These are phyloP conservation scores for Lanmaoa rubissima DNA, from an alignment of 768 basidiomycete genomes.

Conservation along the genomic window DNA sequence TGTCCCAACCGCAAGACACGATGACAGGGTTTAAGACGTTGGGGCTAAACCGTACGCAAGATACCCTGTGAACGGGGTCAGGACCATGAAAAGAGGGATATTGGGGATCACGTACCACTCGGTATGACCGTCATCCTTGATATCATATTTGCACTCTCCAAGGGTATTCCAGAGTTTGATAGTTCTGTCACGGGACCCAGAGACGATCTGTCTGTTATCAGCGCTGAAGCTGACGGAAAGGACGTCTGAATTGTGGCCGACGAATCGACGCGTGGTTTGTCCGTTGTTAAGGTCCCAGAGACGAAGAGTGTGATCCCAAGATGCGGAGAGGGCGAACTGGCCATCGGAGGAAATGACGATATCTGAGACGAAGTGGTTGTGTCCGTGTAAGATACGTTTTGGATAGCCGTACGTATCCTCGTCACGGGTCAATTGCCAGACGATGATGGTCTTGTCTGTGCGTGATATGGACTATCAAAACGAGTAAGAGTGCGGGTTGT, in stretches of 20 bases:
- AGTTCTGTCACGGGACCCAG: slow-evolving; percentile 91
- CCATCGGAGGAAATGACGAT: slow-evolving; percentile 99
- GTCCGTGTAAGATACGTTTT: slow-evolving; percentile 95
- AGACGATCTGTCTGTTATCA: slow-evolving; percentile 99
- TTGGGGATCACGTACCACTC: slow-evolving; percentile 65
- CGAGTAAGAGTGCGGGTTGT: slow-evolving; percentile 6
- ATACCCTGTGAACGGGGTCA: slow-evolving; percentile 63
- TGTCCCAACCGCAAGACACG: slow-evolving; percentile 99
- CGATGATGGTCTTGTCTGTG: slow-evolving; percentile 99
- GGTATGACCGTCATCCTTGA: slow-evolving; percentile 96
- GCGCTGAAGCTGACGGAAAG: slow-evolving; percentile 99
- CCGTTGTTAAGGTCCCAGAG: slow-evolving; percentile 99
- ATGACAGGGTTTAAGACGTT: slow-evolving; percentile 97
- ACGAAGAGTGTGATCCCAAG: slow-evolving; percentile 99
- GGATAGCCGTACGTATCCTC: slow-evolving; percentile 92
- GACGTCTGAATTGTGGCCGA: slow-evolving; percentile 97
- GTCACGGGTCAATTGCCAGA: slow-evolving; percentile 97
- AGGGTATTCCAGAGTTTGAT: slow-evolving; percentile 99
- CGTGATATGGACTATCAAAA: slow-evolving; percentile 35
- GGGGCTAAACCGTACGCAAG: slow-evolving; percentile 98
- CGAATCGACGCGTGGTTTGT: slow-evolving; percentile 91
- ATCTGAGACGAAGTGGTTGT: slow-evolving; percentile 99
- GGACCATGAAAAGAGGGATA: neutral
- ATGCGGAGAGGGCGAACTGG: slow-evolving; percentile 98
- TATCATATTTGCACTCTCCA: slow-evolving; percentile 99